phyloP scores from a whole-genome alignment of 331 rosid genomes.

The Phaseolus coccineus region DNA sequence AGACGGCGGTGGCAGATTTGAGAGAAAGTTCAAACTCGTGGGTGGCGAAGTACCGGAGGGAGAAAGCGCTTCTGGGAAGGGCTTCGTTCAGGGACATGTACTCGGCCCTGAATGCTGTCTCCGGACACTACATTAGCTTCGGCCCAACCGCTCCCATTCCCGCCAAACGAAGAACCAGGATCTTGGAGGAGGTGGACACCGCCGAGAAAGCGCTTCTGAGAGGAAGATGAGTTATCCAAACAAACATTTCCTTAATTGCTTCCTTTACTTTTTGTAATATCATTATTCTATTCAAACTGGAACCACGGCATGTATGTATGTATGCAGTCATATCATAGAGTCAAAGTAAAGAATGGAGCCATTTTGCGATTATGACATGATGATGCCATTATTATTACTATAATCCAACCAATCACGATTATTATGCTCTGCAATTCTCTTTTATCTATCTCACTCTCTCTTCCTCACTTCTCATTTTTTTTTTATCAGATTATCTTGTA shows the following conservation, averaged over 20 bases:
- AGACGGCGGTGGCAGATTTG: slow-evolving; percentile 75
- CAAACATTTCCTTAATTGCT: not conserved
- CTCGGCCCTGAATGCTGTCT: slow-evolving; percentile 90
- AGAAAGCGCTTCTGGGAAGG: slow-evolving; percentile 79
- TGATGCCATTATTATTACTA: too few relatives aligned
- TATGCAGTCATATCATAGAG: not conserved
- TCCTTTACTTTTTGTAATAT: slow-evolving; percentile 34
- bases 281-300: not conserved
- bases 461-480: too few relatives aligned
- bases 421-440: too few relatives aligned
- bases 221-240: slow-evolving; percentile 64
- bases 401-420: too few relatives aligned
- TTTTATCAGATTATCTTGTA: too few relatives aligned
- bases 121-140: slow-evolving; percentile 91
- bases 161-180: slow-evolving; percentile 77
- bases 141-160: slow-evolving; percentile 97
- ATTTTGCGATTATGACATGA: not conserved
- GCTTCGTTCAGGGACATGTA: slow-evolving; percentile 89
- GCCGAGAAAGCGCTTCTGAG: slow-evolving; percentile 83
- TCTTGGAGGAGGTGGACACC: slow-evolving; percentile 86
- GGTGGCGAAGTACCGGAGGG: slow-evolving; percentile 96
- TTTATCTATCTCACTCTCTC: too few relatives aligned
- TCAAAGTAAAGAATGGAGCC: not conserved
- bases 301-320: not conserved
- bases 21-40: slow-evolving; percentile 82